phyloP scores from a whole-genome alignment of 139 green algal genomes.

The Closterium sp. region DNA sequence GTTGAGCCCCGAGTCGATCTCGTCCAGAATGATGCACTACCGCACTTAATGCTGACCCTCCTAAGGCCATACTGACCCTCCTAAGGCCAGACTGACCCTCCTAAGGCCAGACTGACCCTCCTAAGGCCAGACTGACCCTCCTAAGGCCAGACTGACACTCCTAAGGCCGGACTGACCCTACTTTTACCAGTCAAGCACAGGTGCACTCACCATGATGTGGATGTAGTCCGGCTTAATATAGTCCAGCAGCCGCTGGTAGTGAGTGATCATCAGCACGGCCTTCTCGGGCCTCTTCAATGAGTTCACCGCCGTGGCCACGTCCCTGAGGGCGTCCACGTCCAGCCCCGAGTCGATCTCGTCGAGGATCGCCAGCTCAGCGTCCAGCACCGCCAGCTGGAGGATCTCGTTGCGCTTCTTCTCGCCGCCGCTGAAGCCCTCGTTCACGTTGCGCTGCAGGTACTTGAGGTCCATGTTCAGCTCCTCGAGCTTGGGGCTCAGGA shows the following conservation, averaged over 20 bases:
- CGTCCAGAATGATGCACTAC: slow-evolving; percentile 66
- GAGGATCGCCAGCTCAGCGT: slow-evolving; percentile 56
- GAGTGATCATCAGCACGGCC: slow-evolving; percentile 94
- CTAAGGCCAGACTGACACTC: too few relatives aligned
- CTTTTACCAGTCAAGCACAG: too few relatives aligned
- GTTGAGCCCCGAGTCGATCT: slow-evolving; percentile 94
- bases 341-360: slow-evolving; percentile 87
- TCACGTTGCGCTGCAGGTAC: slow-evolving; percentile 98
- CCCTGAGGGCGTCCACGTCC: slow-evolving; percentile 81
- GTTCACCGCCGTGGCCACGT: slow-evolving; percentile 72
- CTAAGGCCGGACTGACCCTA: too few relatives aligned
- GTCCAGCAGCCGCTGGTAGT: slow-evolving; percentile 92
- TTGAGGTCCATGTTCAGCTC: slow-evolving; percentile 93
- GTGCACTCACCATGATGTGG: slow-evolving; percentile 71
- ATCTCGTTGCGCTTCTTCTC: slow-evolving; percentile 99
- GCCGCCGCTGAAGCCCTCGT: slow-evolving; percentile 96
- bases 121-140: too few relatives aligned
- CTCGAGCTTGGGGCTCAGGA: slow-evolving; percentile 93
- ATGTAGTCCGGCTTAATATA: slow-evolving; percentile 74
- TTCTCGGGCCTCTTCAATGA: slow-evolving; percentile 64
- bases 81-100: too few relatives aligned
- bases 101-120: too few relatives aligned
- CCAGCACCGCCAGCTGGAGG: slow-evolving; percentile 77
- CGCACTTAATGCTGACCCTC: too few relatives aligned
- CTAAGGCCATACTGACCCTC: too few relatives aligned